These are phyloP conservation scores for Ballota nigra DNA, from an alignment of 257 asterid species.

Conservation along the genomic window DNA sequence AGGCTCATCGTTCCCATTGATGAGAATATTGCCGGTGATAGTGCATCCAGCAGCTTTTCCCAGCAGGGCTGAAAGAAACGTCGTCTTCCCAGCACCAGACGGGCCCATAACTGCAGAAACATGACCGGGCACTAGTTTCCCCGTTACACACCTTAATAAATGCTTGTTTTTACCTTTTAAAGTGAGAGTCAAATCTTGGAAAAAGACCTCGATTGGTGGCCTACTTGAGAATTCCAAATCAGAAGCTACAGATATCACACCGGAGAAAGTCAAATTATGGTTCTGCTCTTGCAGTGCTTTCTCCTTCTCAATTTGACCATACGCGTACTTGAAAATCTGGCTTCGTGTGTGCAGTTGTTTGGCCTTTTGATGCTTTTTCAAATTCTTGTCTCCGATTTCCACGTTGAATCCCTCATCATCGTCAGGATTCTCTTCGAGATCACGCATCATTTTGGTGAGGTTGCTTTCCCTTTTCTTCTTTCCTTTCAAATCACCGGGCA, in stretches of 20 bases:
- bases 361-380: slow-evolving; percentile 62
- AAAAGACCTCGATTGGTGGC: slow-evolving; percentile 80
- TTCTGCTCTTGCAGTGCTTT: slow-evolving; percentile 86
- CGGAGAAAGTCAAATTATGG: slow-evolving; percentile 81
- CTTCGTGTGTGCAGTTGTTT: slow-evolving; percentile 86
- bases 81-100: slow-evolving; percentile 98
- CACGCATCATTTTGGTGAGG: slow-evolving; percentile 89
- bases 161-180: slow-evolving; percentile 83
- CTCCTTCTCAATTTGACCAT: slow-evolving; percentile 91
- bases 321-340: slow-evolving; percentile 94
- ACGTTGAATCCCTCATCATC: slow-evolving; percentile 76
- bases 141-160: slow-evolving; percentile 81
- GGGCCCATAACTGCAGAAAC: slow-evolving; percentile 99
- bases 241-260: slow-evolving; percentile 76
- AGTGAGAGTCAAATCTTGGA: slow-evolving; percentile 85
- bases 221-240: slow-evolving; percentile 63
- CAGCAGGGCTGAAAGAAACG: slow-evolving; percentile 89
- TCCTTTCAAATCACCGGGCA: slow-evolving; percentile 47
- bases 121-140: slow-evolving; percentile 82
- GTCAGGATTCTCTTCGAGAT: slow-evolving; percentile 85
- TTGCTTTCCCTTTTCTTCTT: slow-evolving; percentile 54
- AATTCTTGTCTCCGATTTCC: slow-evolving; percentile 85
- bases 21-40: slow-evolving; percentile 70
- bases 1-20: slow-evolving; percentile 73
- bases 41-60: slow-evolving; percentile 97